Evolutionary conservation across 2,329 filamentous ascomycete genomes (phyloP).

Genomic region (Raffaelea deltoideospora): DNA sequence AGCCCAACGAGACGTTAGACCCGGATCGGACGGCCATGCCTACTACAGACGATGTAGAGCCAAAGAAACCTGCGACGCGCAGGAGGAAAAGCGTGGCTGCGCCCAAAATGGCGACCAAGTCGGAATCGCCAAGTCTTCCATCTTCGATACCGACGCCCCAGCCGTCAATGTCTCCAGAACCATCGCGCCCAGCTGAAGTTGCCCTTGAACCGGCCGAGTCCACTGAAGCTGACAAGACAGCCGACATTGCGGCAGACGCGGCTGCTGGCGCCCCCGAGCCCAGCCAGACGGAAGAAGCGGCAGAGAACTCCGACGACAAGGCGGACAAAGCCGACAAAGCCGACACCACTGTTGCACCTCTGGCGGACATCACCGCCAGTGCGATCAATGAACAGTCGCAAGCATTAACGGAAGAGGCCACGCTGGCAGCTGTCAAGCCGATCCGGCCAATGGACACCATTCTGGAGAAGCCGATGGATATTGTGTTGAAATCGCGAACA

Average conservation of each 20-base stretch:
- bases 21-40: constrained; percentile 29
- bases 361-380: constrained; percentile 58
- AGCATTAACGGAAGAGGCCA: constrained; percentile 32
- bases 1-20: constrained; percentile 46
- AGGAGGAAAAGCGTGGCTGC: constrained; percentile 51
- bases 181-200: too few species aligned
- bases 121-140: constrained; percentile 19
- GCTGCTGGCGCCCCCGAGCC: too few species aligned
- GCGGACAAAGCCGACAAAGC: background rate
- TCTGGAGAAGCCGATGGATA: constrained; percentile 84
- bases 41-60: constrained; percentile 7
- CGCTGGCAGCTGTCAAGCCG: constrained; percentile 45
- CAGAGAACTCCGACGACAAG: background rate
- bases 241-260: background rate
- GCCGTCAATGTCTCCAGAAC: constrained; percentile 3
- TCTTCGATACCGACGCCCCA: constrained; percentile 32
- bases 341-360: constrained; percentile 26
- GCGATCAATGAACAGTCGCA: constrained; percentile 37
- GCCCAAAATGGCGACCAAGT: constrained; percentile 17
- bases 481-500: constrained; percentile 73
- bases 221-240: too few species aligned
- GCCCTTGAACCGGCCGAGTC: too few species aligned
- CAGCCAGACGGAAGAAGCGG: background rate
- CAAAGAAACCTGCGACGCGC: constrained; percentile 34
- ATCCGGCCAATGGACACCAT: constrained; percentile 63